Evolutionary conservation across 1,139 yeast genomes (phyloP).

Genomic region (Debaryomycetaceae sp.): DNA sequence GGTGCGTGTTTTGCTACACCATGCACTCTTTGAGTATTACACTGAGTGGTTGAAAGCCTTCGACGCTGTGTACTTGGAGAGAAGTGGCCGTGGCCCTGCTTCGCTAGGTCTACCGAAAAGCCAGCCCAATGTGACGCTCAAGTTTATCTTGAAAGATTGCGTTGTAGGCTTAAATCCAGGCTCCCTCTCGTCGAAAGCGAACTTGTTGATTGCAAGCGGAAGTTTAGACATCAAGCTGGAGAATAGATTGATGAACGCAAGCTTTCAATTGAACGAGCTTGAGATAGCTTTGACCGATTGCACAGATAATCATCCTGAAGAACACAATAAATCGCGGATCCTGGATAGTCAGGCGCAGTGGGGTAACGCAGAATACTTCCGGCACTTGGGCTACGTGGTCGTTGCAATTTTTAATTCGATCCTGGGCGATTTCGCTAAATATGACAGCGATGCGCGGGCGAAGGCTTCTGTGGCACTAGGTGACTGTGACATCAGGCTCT

Average conservation of each 20-base stretch:
- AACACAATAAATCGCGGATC: background rate
- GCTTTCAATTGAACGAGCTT: conserved; percentile 40
- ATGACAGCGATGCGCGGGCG: background rate
- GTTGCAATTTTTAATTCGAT: background rate
- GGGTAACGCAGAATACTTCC: background rate
- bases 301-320: conserved; percentile 38
- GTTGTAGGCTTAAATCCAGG: conserved; percentile 51
- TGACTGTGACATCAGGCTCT: conserved; percentile 43
- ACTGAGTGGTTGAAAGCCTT: conserved; percentile 38
- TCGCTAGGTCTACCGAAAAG: background rate
- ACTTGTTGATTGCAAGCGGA: conserved; percentile 41
- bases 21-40: too few species aligned
- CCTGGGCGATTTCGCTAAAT: background rate
- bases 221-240: conserved; percentile 35
- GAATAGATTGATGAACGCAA: conserved; percentile 33
- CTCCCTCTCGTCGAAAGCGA: conserved; percentile 41
- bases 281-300: too few species aligned
- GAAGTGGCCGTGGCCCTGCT: too few species aligned
- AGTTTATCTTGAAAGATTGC: conserved; percentile 31
- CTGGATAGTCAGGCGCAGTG: background rate
- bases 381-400: background rate
- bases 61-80: too few species aligned
- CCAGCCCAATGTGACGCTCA: background rate
- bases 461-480: conserved; percentile 29
- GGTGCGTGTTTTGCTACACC: too few species aligned